Conservation (phyloP, 140 eudicot genomes). For the Oenanthe javanica region DNA sequence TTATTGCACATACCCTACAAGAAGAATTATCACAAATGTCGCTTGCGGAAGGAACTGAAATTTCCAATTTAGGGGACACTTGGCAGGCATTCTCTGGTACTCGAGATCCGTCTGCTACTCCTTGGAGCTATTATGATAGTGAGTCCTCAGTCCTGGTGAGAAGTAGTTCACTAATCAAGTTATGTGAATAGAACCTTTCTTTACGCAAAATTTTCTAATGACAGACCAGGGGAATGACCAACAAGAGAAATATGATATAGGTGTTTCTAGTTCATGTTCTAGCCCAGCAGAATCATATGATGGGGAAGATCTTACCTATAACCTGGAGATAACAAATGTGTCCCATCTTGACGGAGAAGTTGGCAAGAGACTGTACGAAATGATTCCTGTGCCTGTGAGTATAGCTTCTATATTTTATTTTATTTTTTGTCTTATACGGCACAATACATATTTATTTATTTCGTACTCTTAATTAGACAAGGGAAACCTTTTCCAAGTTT, state of each 20-base stretch:
- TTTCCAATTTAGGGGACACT: constrained; percentile 25
- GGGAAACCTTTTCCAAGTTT: neutral
- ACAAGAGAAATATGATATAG: constrained; percentile 45
- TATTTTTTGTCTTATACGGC: neutral
- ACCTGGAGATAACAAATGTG: constrained; percentile 72
- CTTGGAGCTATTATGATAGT: constrained; percentile 49
- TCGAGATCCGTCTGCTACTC: constrained; percentile 35
- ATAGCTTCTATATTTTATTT: neutral
- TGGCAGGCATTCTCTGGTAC: constrained; percentile 31
- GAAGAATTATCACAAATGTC: constrained; percentile 67
- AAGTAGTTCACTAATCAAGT: neutral
- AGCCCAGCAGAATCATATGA: constrained; percentile 78
- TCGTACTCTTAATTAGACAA: neutral
- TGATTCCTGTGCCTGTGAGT: constrained; percentile 89
- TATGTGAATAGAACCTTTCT: neutral
- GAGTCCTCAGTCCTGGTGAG: constrained; percentile 6
- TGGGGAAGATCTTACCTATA: constrained; percentile 52
- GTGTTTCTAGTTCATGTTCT: constrained; percentile 66
- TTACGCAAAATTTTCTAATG: neutral
- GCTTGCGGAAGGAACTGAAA: constrained; percentile 45
- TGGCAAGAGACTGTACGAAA: constrained; percentile 69
- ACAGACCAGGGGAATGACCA: constrained; percentile 43
- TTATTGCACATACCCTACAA: constrained; percentile 71
- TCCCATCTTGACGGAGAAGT: constrained; percentile 91
- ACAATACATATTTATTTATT: neutral